Base-by-base conservation (phyloP, 768 basidiomycete species). In the Amanita molliuscula region DNA sequence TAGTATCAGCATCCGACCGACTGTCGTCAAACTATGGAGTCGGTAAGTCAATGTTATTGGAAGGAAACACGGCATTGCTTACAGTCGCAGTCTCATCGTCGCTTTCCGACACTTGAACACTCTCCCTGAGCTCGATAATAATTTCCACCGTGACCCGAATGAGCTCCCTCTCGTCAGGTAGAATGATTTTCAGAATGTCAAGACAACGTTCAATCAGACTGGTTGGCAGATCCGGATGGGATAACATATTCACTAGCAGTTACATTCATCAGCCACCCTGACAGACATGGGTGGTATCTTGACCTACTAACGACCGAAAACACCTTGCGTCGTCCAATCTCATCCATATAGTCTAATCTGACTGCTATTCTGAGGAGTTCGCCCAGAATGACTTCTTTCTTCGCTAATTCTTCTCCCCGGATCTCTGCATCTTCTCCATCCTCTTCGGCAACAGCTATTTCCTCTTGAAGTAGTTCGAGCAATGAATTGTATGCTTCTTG, bases 301-400 rank as follows among this genome's bases (percentile, higher is more conserved):
- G 8, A 82, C 87, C 66, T 60, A 85, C 92, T 82, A 56, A 93
- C 82, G 25, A 97, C 82, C 38, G 81, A 76, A 60, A 92, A 93
- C 68, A 93, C 87, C 65, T 90, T 92, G 50, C 95, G 69, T 48
- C 95, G 67, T 7, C 95, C 95, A 59, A 95, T 92, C 63, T 97
- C 94, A 63, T 99, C 95, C 21, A 82, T 81, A 56, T 94, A 97
- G 64, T 98, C 95, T 36, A 92, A 69, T 55, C 84, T 83, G 26
- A 89, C 73, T 0, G 88, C 85, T 53, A 96, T 77, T 49, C 77
- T 77, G 29, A 97, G 72, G 58, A 97, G 70, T 61, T 97, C 91
- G 2, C 81, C 74, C 41, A 96, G 75, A 9, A 92, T 68, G 50
- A 90, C 83, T 55, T 87, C 85, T 23, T 69, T 70, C 57, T 82